phyloP scores from a whole-genome alignment of 2,329 filamentous ascomycete species.

The Reticulascus tulasneorum region DNA sequence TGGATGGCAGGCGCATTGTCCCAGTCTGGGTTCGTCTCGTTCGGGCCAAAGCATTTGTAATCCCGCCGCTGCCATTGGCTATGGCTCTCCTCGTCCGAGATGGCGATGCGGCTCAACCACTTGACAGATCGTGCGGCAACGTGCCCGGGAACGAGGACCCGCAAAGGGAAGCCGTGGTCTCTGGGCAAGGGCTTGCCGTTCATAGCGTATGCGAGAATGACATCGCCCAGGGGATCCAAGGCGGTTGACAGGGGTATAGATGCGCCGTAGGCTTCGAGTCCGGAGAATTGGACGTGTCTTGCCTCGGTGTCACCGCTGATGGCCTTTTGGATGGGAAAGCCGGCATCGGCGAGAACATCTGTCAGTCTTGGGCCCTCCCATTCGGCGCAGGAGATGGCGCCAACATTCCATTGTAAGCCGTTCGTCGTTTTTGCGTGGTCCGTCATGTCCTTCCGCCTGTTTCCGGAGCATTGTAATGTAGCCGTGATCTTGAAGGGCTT shows the following conservation, averaged over 20 bases:
- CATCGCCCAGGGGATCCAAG: constrained; percentile 58
- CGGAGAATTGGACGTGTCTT: constrained; percentile 54
- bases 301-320: constrained; percentile 30
- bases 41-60: constrained; percentile 67
- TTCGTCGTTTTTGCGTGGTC: constrained; percentile 42
- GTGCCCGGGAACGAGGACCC: constrained; percentile 59
- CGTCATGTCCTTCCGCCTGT: constrained; percentile 58
- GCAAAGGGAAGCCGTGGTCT: constrained; percentile 63
- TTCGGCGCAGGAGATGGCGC: constrained; percentile 56
- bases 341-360: constrained; percentile 54
- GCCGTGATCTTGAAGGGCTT: constrained; percentile 47
- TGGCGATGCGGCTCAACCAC: constrained; percentile 61
- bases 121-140: constrained; percentile 67
- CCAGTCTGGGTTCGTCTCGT: constrained; percentile 58
- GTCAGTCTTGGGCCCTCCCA: constrained; percentile 55
- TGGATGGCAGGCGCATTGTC: constrained; percentile 60
- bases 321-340: constrained; percentile 38
- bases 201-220: constrained; percentile 65
- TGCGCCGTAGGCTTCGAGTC: constrained; percentile 57
- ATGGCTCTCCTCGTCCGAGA: constrained; percentile 62
- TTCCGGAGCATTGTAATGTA: constrained; percentile 57
- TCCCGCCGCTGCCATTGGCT: constrained; percentile 64
- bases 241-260: constrained; percentile 58
- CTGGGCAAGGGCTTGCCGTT: constrained; percentile 59
- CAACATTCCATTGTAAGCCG: constrained; percentile 56